A percentile compares a stretch with the other conserved stretches of the same genome.
These are phyloP conservation scores for Bretschneidera sinensis DNA, from an alignment of 345 rosid species.

Conservation along the genomic window DNA sequence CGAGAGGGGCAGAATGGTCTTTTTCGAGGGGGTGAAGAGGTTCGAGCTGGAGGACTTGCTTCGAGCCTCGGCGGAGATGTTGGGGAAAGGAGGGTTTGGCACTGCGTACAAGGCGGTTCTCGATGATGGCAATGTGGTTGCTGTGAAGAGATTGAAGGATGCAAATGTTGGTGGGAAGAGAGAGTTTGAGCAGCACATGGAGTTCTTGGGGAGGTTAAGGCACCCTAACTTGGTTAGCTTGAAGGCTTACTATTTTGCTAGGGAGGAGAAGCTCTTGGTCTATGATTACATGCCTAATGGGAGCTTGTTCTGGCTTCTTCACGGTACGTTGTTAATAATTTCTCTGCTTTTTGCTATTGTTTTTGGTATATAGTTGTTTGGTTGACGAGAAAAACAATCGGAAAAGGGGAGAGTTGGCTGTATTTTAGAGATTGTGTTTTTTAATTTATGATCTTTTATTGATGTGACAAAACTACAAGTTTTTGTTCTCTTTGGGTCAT, in stretches of 20 bases:
- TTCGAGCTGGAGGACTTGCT: conserved; percentile 88
- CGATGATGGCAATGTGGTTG: conserved; percentile 80
- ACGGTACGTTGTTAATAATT: conserved; percentile 70
- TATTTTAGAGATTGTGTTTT: no score
- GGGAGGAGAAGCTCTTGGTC: conserved; percentile 88
- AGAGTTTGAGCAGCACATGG: conserved; percentile 88
- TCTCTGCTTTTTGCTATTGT: neutral
- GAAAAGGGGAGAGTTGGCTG: no score
- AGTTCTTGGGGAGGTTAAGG: conserved; percentile 67
- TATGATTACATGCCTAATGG: conserved; percentile 85
- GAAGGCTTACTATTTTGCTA: conserved; percentile 77
- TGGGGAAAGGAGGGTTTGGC: conserved; percentile 91
- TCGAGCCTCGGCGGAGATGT: conserved; percentile 94
- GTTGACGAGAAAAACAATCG: neutral
- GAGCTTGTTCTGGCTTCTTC: conserved; percentile 92
- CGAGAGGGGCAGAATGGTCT: conserved; percentile 84
- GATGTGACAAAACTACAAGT: no score
- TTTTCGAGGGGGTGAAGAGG: conserved; percentile 69
- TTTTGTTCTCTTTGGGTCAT: no score
- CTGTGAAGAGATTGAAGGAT: conserved; percentile 83
- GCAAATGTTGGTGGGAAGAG: conserved; percentile 56
- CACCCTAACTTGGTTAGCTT: conserved; percentile 68
- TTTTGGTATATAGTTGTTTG: neutral
- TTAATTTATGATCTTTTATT: no score
- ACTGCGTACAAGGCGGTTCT: conserved; percentile 92